Conservation (phyloP, 768 basidiomycete species). For the Mycena vitilis region DNA sequence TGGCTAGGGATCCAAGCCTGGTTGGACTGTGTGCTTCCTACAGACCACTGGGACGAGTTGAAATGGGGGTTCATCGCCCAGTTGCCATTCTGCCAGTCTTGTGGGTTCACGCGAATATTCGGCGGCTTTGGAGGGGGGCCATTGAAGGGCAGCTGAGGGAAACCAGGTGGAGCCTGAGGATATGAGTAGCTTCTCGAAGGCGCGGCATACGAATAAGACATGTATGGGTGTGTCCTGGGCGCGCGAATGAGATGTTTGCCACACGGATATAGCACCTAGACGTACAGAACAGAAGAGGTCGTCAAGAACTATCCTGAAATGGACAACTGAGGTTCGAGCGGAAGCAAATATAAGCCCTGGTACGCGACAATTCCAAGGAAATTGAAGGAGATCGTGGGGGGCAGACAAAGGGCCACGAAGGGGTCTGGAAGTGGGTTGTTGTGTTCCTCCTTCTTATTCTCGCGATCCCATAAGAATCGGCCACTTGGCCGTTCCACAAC, state of each 20-base stretch:
- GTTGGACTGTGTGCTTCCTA: slow-evolving; percentile 38
- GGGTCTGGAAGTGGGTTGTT: slow-evolving; percentile 16
- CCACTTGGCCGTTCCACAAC: slow-evolving; percentile 32
- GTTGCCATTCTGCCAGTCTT: slow-evolving; percentile 35
- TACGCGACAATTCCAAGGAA: neutral
- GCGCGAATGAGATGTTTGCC: slow-evolving; percentile 15
- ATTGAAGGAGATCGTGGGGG: slow-evolving; percentile 22
- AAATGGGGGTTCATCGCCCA: slow-evolving; percentile 53
- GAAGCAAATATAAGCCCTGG: slow-evolving; percentile 19
- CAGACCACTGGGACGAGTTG: slow-evolving; percentile 44
- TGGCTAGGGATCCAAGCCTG: slow-evolving; percentile 53
- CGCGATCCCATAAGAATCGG: slow-evolving; percentile 32
- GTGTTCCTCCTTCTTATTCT: slow-evolving; percentile 27
- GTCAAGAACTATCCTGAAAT: slow-evolving; percentile 29
- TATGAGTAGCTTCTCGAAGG: slow-evolving; percentile 25
- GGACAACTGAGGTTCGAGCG: slow-evolving; percentile 24
- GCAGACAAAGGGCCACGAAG: neutral
- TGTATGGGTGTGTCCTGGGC: slow-evolving; percentile 15
- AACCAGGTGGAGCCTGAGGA: slow-evolving; percentile 31
- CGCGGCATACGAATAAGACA: slow-evolving; percentile 27
- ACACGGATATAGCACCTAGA: slow-evolving; percentile 10
- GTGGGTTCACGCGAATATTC: slow-evolving; percentile 32
- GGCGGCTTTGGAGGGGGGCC: slow-evolving; percentile 33
- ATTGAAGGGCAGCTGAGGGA: slow-evolving; percentile 34
- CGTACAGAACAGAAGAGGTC: slow-evolving; percentile 28